These are phyloP conservation scores for Pichia ethanolica DNA, from an alignment of 805 yeast genomes.

Conservation along the genomic window DNA sequence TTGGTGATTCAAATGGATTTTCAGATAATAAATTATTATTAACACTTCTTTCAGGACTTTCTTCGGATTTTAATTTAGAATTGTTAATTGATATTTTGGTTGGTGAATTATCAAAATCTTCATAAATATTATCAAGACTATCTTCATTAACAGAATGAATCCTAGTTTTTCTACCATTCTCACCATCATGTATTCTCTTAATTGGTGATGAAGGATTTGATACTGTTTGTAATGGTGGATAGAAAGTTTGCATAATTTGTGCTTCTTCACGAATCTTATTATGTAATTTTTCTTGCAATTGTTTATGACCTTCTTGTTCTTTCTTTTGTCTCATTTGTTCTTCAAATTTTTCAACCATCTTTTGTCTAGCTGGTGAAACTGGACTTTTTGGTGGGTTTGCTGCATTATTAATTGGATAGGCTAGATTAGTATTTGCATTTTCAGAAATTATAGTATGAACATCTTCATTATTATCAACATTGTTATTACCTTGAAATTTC, in stretches of 20 bases:
- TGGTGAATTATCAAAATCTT: constrained; percentile 7
- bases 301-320: constrained; percentile 7
- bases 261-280: constrained; percentile 11
- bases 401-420: background rate
- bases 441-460: background rate
- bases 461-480: background rate
- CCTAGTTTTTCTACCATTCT: background rate
- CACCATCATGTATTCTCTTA: background rate
- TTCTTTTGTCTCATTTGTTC: constrained; percentile 9
- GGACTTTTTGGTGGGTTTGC: background rate
- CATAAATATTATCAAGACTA: constrained; percentile 7
- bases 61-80: background rate
- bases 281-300: constrained; percentile 8
- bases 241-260: constrained; percentile 3
- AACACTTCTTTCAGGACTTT: background rate
- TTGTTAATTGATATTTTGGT: background rate
- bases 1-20: constrained; percentile 11
- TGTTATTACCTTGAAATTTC: background rate
- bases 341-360: constrained; percentile 12
- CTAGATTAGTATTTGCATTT: background rate
- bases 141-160: background rate
- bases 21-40: background rate
- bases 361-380: constrained; percentile 12
- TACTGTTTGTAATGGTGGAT: background rate
- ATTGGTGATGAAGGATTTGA: background rate